Conservation (phyloP, 345 rosid species). For the Physaria fendleri region DNA sequence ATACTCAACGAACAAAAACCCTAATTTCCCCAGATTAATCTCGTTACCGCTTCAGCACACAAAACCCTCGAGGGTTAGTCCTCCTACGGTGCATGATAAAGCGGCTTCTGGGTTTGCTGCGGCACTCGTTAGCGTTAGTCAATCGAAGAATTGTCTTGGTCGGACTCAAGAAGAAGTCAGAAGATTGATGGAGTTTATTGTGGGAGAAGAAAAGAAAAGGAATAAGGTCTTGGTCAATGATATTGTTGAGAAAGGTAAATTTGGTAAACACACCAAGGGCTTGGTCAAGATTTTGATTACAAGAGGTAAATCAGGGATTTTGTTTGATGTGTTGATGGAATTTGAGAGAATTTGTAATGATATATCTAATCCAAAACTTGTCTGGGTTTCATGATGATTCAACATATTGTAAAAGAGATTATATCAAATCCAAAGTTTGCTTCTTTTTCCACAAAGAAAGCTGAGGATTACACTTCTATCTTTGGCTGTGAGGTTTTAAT, state of each 20-base stretch:
- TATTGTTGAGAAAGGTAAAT: slow-evolving; percentile 32
- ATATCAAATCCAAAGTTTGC: slow-evolving; percentile 3
- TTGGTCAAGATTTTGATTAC: slow-evolving; percentile 49
- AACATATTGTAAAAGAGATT: background rate
- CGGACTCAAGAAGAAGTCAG: slow-evolving; percentile 40
- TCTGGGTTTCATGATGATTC: slow-evolving; percentile 31
- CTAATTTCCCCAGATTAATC: background rate
- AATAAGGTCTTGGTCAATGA: slow-evolving; percentile 30
- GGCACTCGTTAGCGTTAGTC: slow-evolving; percentile 60
- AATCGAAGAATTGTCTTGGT: slow-evolving; percentile 39
- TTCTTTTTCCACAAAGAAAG: background rate
- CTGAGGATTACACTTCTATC: background rate
- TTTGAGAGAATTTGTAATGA: slow-evolving; percentile 53
- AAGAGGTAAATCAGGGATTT: slow-evolving; percentile 39
- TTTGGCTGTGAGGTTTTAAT: slow-evolving; percentile 9
- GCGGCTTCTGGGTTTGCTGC: slow-evolving; percentile 69
- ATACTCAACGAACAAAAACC: slow-evolving; percentile 15
- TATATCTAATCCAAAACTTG: slow-evolving; percentile 31
- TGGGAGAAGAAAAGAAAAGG: slow-evolving; percentile 37
- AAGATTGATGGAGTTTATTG: slow-evolving; percentile 34
- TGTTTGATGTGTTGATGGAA: slow-evolving; percentile 51
- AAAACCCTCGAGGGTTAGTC: slow-evolving; percentile 11
- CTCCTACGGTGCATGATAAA: slow-evolving; percentile 30
- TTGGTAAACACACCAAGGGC: slow-evolving; percentile 40
- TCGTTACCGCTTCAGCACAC: slow-evolving; percentile 9